These are phyloP conservation scores for Lactarius deliciosus DNA, from an alignment of 768 basidiomycete species.

Conservation along the genomic window DNA sequence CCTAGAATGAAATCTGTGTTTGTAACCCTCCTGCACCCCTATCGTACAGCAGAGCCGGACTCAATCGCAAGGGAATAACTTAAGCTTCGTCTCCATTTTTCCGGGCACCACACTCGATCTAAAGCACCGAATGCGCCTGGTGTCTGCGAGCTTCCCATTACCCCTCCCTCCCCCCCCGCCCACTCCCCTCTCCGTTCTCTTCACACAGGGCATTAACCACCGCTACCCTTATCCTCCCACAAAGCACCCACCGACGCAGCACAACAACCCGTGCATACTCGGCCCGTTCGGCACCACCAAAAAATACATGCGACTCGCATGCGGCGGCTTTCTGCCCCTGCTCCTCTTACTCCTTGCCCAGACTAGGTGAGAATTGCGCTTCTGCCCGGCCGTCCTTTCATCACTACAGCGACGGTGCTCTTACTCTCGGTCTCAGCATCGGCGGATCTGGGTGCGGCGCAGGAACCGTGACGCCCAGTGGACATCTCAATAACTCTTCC, in stretches of 20 bases:
- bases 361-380: conserved; percentile 6
- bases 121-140: background rate
- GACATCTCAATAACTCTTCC: background rate
- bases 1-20: background rate
- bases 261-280: background rate
- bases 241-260: background rate
- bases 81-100: background rate
- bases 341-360: conserved; percentile 8
- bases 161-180: background rate
- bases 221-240: background rate
- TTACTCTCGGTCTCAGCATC: background rate
- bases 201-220: background rate
- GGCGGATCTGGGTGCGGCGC: background rate
- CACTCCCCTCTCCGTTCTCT: background rate
- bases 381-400: background rate
- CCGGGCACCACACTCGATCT: background rate
- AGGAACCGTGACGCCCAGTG: background rate
- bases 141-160: background rate
- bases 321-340: conserved; percentile 2
- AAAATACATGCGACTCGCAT: conserved; percentile 18
- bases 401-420: background rate
- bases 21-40: background rate
- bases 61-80: conserved; percentile 6
- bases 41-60: conserved; percentile 1
- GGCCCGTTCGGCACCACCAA: background rate